Evolutionary conservation across 2,329 filamentous ascomycete species (phyloP).

Genomic region (Thielaviopsis musarum): DNA sequence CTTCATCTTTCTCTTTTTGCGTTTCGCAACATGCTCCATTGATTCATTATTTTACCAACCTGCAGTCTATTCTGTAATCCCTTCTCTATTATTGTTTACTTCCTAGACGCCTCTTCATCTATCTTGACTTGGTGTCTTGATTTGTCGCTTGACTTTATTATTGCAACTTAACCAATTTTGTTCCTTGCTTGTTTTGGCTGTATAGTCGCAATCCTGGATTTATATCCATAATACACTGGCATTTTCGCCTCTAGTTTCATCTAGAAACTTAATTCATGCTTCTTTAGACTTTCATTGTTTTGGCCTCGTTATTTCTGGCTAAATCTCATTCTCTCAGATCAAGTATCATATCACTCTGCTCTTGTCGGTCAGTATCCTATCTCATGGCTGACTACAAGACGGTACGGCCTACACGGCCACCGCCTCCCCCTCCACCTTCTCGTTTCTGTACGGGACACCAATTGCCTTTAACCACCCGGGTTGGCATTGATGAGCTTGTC

Average conservation of each 20-base stretch:
- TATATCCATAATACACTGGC: background rate
- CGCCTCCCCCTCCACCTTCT: background rate
- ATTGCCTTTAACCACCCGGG: background rate
- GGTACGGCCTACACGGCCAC: background rate
- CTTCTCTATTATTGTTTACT: conserved; percentile 4
- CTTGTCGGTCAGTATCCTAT: background rate
- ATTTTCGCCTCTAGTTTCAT: too few relatives aligned
- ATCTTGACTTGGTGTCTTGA: background rate
- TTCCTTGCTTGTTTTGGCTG: background rate
- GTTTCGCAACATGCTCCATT: background rate
- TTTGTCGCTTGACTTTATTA: background rate
- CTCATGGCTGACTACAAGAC: background rate
- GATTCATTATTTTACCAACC: background rate
- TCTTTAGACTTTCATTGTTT: too few relatives aligned
- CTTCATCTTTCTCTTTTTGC: background rate
- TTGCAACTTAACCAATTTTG: background rate
- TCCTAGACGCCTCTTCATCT: background rate
- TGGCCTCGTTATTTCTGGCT: too few relatives aligned
- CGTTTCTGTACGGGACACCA: background rate
- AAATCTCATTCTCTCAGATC: background rate
- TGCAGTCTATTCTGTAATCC: background rate
- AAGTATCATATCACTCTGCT: background rate
- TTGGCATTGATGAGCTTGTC: background rate
- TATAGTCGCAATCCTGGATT: background rate
- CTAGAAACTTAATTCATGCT: too few relatives aligned